These are phyloP conservation scores for Xylaria sp. DNA, from an alignment of 2,329 filamentous ascomycete species.

Conservation along the genomic window DNA sequence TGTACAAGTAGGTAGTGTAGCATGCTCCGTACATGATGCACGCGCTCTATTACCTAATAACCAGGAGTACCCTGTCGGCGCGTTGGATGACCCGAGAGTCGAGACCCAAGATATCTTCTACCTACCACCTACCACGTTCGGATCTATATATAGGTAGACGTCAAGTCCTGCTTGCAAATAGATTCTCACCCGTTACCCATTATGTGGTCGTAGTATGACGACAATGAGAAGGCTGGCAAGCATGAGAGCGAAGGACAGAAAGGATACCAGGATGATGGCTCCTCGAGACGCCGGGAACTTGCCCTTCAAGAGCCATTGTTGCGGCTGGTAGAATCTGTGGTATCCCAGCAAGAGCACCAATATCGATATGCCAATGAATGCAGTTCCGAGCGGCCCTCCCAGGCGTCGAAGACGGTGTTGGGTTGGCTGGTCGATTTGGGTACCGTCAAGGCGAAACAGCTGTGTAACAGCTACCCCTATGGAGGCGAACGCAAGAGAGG, in stretches of 20 bases:
- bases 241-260: conserved; percentile 60
- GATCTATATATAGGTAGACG: not conserved
- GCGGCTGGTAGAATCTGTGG: conserved; percentile 70
- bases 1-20: not conserved
- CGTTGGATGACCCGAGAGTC: not conserved
- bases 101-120: not conserved
- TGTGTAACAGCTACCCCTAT: conserved; percentile 82
- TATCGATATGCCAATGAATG: conserved; percentile 72
- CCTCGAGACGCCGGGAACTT: conserved; percentile 76
- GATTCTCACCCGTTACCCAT: not conserved
- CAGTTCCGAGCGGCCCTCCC: conserved; percentile 69
- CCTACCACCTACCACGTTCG: not conserved
- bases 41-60: not conserved
- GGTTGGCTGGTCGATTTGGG: conserved; percentile 39
- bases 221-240: conserved; percentile 55
- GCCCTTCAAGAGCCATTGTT: conserved; percentile 73
- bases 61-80: not conserved
- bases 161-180: not conserved
- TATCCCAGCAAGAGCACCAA: conserved; percentile 71
- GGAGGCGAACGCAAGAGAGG: conserved; percentile 72
- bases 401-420: conserved; percentile 47
- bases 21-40: not conserved
- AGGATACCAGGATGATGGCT: conserved; percentile 64
- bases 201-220: conserved; percentile 45
- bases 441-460: conserved; percentile 75